Base-by-base conservation (phyloP, 1,284 basidiomycete species). In the Thecaphora frezii region DNA sequence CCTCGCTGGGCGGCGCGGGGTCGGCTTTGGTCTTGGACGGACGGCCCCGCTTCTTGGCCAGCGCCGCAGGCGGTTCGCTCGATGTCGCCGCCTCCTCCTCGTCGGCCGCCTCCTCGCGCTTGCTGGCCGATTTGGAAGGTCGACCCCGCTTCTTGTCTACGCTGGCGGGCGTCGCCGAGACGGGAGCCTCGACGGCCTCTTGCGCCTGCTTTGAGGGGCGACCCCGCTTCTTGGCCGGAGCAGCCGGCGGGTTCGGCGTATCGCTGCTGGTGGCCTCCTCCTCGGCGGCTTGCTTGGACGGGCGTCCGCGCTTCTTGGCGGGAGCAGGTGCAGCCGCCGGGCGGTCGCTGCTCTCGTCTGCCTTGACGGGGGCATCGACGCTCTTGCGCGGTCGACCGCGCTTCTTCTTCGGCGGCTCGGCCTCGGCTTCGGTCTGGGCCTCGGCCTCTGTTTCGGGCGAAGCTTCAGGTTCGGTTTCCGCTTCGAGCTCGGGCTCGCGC, bases 131-230 rank as follows among this genome's bases (percentile, higher is more conserved):
- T 48, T 60, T 65, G 39, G 57, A 54, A 46, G 58, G 58, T 24
- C 62, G 62, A 3, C 54, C 58, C 18, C 58, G 51, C 50, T 66
- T 66, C 46, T 66, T 61, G 33, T 48, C 48, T 18, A 51, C 51
- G 46, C 46, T 44, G 21, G 58, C 45, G n/a, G 57, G 19, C 18
- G 54, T 44, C 23, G 44, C 39, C 2, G 42, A n/a, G 16, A 48
- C 50, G 36, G 50, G 39, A n/a, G 7, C 28, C 28, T 7, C 14
- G 8, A 8, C 14, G 7, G 28, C 28, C 28, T 30, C 14, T 7
- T 14, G 8, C 28, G 7, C 14, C 8, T 8, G 56, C 51, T 60
- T 65, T 33, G 57, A 54, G 43, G 58, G 58, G 26, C 62, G 62
- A 3, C 54, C 58, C 18, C 58, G 51, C 50, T 66, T 66, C 48